Base-by-base conservation (phyloP, 371 early-diverging fungal species). In the Mucor irregularis region DNA sequence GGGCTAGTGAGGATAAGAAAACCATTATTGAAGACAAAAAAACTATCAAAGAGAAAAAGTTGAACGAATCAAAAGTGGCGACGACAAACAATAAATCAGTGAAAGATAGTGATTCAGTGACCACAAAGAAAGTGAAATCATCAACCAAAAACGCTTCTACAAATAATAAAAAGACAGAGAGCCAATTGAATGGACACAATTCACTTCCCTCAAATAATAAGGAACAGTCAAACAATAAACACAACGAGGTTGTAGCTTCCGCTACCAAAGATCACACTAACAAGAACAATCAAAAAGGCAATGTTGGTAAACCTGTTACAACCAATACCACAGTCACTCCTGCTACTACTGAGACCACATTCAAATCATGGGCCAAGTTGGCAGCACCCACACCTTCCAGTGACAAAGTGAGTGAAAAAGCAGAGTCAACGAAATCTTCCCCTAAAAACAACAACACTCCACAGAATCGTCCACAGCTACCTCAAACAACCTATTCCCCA, bases 331-430 rank as follows among this genome's bases (percentile, higher is more conserved):
- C 42, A 14, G 24, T 25, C 25, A 14, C n/a, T n/a, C n/a, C n/a
- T n/a, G n/a, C n/a, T n/a, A n/a, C n/a, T n/a, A n/a, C n/a, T n/a
- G 14, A 4, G 30, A 6, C 45, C 35, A 52, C 58, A 16, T 59
- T 71, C 22, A 76, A 73, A 60, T 78, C 78, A 22, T 82, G 82
- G 82, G 79, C 83, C 25, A 74, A 70, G 10, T 28, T 49, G 3
- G 38, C 28, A 21, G 24, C 33, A 9, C 37, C 68, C 0, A 61
- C 57, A 10, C 42, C 66, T 25, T 54, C 66, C 26, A 56, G 62
- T 28, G 56, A 66, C 11, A n/a, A 49, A 11, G 24, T 22, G 16
- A 11, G 24, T 21, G 35, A 47, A 13, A 13, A 38, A 9, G 5
- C 39, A 29, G 16, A 14, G 25, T n/a, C 25, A 37, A 17, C 19